Evolutionary conservation across 306 rosid species (phyloP), one percentile per base, ranked within the genome.

Genomic region (Sindora glabra): DNA sequence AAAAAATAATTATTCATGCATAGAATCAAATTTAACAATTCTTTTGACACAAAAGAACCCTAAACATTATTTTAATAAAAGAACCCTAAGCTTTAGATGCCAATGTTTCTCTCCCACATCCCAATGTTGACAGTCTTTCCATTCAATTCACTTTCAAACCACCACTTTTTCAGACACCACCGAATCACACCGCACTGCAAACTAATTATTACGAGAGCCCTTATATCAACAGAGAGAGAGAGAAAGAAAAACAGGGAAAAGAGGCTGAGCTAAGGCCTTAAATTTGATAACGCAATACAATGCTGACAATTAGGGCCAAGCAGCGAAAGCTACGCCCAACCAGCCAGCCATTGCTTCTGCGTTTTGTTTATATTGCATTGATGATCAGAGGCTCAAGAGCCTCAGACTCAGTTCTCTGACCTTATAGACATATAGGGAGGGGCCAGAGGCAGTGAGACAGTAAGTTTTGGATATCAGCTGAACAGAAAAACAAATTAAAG

Each of bases 81-180:
- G 30, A 66, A 59, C 74, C 80, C 74, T 53, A 70, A 67, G 46
- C 70, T 63, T 65, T 68, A 65, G 70, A 68, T 74, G 51, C 74
- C 72, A 65, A 37, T 59, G 65, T 46, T 62, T 11, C 38, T 25
- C 58, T 39, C 44, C 36, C 61, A 49, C 59, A 63, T 77, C 77
- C 77, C 79, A 72, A 70, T 56, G 66, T 64, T 72, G 84, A 79
- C 86, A 79, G 86, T 74, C 70, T 30, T 74, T 70, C n/a, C 75
- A 79, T 87, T 84, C 74, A 77, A 82, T 80, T 70, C 78, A 73
- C 81, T 84, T 79, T 83, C 73, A 84, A 74, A 75, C 51, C 75
- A 70, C 45, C 85, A 77, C 95, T 87, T 87, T 87, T 64, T 82
- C 83, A 77, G 87, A 84, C 87, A 81, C 48, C 78, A 79, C 89